Evolutionary conservation across 805 yeast genomes (phyloP).

Genomic region (Saccharomycopsis synnaedendra): DNA sequence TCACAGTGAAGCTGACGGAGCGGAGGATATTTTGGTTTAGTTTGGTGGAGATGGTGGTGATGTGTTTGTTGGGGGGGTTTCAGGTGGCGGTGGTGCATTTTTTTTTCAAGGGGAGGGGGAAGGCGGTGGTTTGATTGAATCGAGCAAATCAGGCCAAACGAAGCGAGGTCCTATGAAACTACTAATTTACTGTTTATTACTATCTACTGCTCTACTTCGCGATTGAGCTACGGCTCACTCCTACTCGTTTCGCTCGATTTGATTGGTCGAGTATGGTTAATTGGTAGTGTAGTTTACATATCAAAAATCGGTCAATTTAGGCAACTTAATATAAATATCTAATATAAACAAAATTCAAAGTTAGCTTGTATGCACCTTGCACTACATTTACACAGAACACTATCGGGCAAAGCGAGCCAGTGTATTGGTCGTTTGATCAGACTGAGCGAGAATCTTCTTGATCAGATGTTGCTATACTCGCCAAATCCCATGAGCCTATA

Average conservation of each 20-base stretch:
- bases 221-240: neutral
- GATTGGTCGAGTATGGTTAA: neutral
- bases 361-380: no score
- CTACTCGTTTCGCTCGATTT: neutral
- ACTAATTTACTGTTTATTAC: neutral
- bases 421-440: no score
- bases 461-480: no score
- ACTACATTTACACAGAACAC: no score
- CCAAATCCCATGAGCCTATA: no score
- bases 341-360: no score
- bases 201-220: neutral
- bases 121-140: constrained; percentile 7
- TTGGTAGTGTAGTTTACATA: neutral
- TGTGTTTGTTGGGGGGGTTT: constrained; percentile 58
- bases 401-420: no score
- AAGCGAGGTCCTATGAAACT: no score
- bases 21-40: constrained; percentile 54
- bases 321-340: no score
- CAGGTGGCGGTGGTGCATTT: constrained; percentile 61
- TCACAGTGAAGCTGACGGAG: constrained; percentile 55
- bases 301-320: neutral
- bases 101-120: constrained; percentile 32
- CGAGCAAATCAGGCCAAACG: no score
- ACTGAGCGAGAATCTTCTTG: no score
- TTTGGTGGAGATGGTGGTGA: constrained; percentile 49